These are phyloP conservation scores for Talaromyces trachyspermus DNA, from an alignment of 495 filamentous ascomycete genomes.

Conservation along the genomic window DNA sequence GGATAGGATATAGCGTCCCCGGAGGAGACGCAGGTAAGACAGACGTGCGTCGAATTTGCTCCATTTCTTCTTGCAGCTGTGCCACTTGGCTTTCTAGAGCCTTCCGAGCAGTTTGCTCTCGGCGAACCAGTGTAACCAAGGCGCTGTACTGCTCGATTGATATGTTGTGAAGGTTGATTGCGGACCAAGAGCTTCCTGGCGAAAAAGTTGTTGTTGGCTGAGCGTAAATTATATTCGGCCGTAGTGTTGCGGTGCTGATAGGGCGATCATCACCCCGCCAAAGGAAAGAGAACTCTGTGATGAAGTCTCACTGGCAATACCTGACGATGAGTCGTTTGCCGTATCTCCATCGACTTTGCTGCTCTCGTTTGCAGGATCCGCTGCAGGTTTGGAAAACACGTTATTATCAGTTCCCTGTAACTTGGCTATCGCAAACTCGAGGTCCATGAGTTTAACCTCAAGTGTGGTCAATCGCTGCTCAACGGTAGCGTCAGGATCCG, in stretches of 20 bases:
- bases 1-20: constrained; percentile 32
- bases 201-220: constrained; percentile 22
- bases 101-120: constrained; percentile 48
- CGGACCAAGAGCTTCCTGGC: constrained; percentile 18
- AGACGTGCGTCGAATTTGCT: constrained; percentile 29
- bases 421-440: constrained; percentile 48
- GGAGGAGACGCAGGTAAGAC: constrained; percentile 12
- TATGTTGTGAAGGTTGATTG: constrained; percentile 29
- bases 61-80: constrained; percentile 43
- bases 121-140: constrained; percentile 45
- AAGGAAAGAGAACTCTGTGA: constrained; percentile 7
- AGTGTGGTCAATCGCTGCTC: constrained; percentile 47
- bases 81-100: constrained; percentile 46
- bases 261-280: constrained; percentile 21
- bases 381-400: background rate
- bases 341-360: background rate
- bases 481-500: constrained; percentile 38
- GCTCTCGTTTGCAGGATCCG: background rate
- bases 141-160: constrained; percentile 52
- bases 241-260: constrained; percentile 34
- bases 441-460: constrained; percentile 49
- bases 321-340: constrained; percentile 1
- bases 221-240: constrained; percentile 24
- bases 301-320: constrained; percentile 21
- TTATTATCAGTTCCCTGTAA: constrained; percentile 35